A percentile compares a stretch with the other conserved stretches of the same genome.
phyloP scores from a whole-genome alignment of 306 rosid species.

The Rubus idaeus region DNA sequence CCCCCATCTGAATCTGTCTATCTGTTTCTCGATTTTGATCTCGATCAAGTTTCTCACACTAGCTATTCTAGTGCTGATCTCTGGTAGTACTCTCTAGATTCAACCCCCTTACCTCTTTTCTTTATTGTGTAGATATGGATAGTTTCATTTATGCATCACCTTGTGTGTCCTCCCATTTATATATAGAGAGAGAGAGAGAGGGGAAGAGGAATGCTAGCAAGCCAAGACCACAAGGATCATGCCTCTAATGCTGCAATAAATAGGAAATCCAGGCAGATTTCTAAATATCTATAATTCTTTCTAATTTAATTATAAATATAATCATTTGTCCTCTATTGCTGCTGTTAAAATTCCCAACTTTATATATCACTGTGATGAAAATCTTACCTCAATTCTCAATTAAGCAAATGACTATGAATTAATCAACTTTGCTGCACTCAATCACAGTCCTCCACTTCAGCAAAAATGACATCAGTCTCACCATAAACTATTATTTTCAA shows the following conservation, averaged over 20 bases:
- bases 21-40: slow-evolving; percentile 5
- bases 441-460: slow-evolving; percentile 6
- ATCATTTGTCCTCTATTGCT: neutral
- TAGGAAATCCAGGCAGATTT: slow-evolving; percentile 43
- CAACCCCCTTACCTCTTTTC: neutral
- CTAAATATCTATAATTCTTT: slow-evolving; percentile 21
- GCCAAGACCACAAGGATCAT: slow-evolving; percentile 50
- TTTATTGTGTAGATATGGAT: neutral
- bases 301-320: neutral
- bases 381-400: neutral
- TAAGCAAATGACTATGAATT: neutral
- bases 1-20: slow-evolving; percentile 59
- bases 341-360: neutral
- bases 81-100: neutral
- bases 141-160: neutral
- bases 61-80: neutral
- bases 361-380: neutral
- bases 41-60: neutral
- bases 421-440: neutral
- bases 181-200: neutral
- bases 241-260: slow-evolving; percentile 54
- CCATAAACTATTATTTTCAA: neutral
- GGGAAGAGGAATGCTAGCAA: slow-evolving; percentile 6
- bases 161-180: neutral
- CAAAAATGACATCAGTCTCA: neutral